These are phyloP conservation scores for Neonectria neomacrospora DNA, from an alignment of 2,329 filamentous ascomycete genomes.

Conservation along the genomic window DNA sequence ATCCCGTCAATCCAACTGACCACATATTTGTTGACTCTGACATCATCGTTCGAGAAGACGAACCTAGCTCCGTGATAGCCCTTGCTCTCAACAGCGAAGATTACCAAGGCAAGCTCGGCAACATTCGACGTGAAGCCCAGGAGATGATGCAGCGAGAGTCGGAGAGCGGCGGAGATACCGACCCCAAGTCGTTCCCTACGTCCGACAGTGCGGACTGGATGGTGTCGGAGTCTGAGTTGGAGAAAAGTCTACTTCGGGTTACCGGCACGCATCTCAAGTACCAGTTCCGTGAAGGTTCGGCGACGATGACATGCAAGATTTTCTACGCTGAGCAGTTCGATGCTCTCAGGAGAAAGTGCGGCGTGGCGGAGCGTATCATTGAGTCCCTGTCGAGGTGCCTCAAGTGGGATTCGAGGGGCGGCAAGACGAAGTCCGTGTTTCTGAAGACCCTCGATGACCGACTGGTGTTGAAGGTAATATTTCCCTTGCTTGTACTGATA, in stretches of 20 bases:
- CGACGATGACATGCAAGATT: constrained; percentile 96
- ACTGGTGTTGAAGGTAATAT: constrained; percentile 80
- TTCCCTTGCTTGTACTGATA: neutral
- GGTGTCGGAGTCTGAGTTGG: constrained; percentile 76
- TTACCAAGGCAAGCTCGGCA: constrained; percentile 82
- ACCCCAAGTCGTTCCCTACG: constrained; percentile 45
- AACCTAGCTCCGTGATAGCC: constrained; percentile 95
- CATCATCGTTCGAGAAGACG: constrained; percentile 96
- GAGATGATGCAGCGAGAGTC: constrained; percentile 53
- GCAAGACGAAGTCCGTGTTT: constrained; percentile 97
- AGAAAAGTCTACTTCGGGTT: constrained; percentile 83
- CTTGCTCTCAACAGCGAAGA: constrained; percentile 90
- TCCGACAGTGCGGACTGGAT: constrained; percentile 54
- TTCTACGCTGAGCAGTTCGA: constrained; percentile 99
- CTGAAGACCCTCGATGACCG: constrained; percentile 96
- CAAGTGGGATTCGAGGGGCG: constrained; percentile 98
- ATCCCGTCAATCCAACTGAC: constrained; percentile 86
- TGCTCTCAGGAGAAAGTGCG: constrained; percentile 90
- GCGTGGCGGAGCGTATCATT: constrained; percentile 91
- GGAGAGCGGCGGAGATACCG: constrained; percentile 46
- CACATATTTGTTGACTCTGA: constrained; percentile 98
- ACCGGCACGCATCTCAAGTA: constrained; percentile 96
- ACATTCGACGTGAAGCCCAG: constrained; percentile 67
- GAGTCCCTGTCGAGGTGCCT: constrained; percentile 95
- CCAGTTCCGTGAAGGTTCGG: constrained; percentile 92